phyloP scores from a whole-genome alignment of 768 basidiomycete species.

The Russula earlei region DNA sequence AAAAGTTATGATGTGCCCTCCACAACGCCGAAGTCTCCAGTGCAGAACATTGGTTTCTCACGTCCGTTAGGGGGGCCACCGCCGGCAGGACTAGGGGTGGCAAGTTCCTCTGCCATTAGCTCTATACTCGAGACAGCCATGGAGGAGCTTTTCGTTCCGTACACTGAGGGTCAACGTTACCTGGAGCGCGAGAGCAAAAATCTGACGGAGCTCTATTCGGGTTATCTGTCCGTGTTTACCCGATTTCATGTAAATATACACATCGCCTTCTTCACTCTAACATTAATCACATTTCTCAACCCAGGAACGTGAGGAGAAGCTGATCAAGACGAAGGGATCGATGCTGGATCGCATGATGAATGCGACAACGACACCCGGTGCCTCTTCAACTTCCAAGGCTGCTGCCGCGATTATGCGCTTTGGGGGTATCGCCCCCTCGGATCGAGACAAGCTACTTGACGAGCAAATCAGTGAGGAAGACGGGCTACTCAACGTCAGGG shows the following conservation, averaged over 20 bases:
- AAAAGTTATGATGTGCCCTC: conserved; percentile 83
- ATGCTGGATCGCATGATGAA: conserved; percentile 91
- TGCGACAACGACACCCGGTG: conserved; percentile 50
- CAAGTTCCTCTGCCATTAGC: conserved; percentile 47
- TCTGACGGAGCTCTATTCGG: conserved; percentile 68
- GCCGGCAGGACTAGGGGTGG: conserved; percentile 35
- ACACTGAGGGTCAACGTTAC: conserved; percentile 85
- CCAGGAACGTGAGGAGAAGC: conserved; percentile 37
- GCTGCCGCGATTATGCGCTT: conserved; percentile 86
- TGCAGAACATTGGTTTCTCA: conserved; percentile 54
- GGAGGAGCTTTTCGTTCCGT: conserved; percentile 93
- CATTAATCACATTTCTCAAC: background rate
- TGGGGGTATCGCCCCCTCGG: conserved; percentile 57
- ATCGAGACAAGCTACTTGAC: conserved; percentile 47
- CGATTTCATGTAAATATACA: conserved; percentile 70
- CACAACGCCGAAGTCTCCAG: conserved; percentile 50
- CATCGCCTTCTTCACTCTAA: background rate
- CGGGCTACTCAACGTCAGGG: conserved; percentile 62
- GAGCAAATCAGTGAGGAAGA: conserved; percentile 75
- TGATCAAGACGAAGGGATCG: conserved; percentile 57
- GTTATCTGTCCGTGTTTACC: conserved; percentile 62
- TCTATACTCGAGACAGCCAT: conserved; percentile 91
- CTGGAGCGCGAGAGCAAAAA: conserved; percentile 86
- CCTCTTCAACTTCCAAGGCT: conserved; percentile 63
- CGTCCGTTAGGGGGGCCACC: conserved; percentile 37